These are phyloP conservation scores for Cucurbitaria berberidis DNA, from an alignment of 2,329 filamentous ascomycete species.

Conservation along the genomic window DNA sequence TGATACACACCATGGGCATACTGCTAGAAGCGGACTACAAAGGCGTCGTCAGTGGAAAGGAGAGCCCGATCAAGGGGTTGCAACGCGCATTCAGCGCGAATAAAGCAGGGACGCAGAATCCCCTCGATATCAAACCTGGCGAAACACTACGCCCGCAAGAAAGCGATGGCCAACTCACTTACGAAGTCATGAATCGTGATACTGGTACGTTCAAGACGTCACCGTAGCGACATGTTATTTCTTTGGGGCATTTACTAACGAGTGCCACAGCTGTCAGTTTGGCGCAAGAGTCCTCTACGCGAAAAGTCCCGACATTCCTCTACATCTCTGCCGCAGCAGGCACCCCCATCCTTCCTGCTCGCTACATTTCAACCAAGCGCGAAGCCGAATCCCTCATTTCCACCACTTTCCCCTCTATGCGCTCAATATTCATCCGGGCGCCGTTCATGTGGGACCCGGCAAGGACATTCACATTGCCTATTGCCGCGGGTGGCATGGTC, in stretches of 20 bases:
- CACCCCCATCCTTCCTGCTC: conserved; percentile 78
- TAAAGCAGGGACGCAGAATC: conserved; percentile 69
- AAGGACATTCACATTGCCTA: conserved; percentile 79
- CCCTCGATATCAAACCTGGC: conserved; percentile 66
- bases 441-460: conserved; percentile 89
- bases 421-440: conserved; percentile 81
- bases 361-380: conserved; percentile 91
- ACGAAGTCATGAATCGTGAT: conserved; percentile 97
- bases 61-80: conserved; percentile 80
- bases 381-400: conserved; percentile 83
- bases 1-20: conserved; percentile 96
- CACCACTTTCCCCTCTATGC: conserved; percentile 73
- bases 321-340: conserved; percentile 90
- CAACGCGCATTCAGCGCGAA: conserved; percentile 76
- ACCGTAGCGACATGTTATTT: background rate
- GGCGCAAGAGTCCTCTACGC: conserved; percentile 74
- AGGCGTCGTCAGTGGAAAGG: conserved; percentile 80
- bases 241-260: conserved; percentile 47
- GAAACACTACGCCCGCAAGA: conserved; percentile 68
- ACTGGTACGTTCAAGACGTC: conserved; percentile 52
- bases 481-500: conserved; percentile 77
- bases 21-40: conserved; percentile 98
- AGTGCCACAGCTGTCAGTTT: conserved; percentile 70
- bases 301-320: conserved; percentile 73
- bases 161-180: conserved; percentile 79